phyloP scores from a whole-genome alignment of 179 eudicot species.

The Spergularia azorica region DNA sequence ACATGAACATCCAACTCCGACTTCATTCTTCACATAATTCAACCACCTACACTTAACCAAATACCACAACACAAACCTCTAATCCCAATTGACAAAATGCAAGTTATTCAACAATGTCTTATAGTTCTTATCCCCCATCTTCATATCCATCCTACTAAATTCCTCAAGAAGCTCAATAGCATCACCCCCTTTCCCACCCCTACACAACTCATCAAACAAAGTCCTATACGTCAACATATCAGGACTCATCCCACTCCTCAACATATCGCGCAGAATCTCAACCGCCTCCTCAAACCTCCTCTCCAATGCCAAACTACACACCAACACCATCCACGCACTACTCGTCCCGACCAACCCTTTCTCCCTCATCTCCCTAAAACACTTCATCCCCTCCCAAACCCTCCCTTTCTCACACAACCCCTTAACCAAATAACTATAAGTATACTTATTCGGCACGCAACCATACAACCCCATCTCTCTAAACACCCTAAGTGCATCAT shows the following conservation, averaged over 20 bases:
- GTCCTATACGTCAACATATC: conserved; percentile 83
- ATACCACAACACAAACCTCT: conserved; percentile 17
- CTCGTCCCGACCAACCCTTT: conserved; percentile 60
- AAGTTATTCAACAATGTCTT: conserved; percentile 52
- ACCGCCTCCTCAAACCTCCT: conserved; percentile 61
- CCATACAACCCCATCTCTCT: conserved; percentile 88
- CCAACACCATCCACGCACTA: conserved; percentile 55
- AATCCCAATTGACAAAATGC: conserved; percentile 49
- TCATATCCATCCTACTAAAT: conserved; percentile 59
- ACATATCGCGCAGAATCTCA: conserved; percentile 68
- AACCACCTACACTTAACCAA: not conserved
- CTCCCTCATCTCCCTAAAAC: conserved; percentile 65
- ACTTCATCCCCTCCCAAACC: conserved; percentile 57
- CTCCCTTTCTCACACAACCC: conserved; percentile 93
- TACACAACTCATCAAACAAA: conserved; percentile 76
- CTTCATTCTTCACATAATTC: not conserved
- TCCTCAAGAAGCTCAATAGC: conserved; percentile 77
- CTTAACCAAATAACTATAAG: conserved; percentile 61
- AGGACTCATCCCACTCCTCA: conserved; percentile 57
- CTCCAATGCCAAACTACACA: conserved; percentile 84
- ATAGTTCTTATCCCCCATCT: conserved; percentile 71
- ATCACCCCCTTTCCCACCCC: conserved; percentile 66
- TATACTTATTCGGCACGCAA: conserved; percentile 71
- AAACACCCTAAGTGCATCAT: conserved; percentile 72
- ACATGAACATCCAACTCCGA: not conserved